Percentiles rank a stretch among this genome's conserved stretches.
Conservation (phyloP, 2,329 filamentous ascomycete genomes). For the Colletotrichum sojae region DNA sequence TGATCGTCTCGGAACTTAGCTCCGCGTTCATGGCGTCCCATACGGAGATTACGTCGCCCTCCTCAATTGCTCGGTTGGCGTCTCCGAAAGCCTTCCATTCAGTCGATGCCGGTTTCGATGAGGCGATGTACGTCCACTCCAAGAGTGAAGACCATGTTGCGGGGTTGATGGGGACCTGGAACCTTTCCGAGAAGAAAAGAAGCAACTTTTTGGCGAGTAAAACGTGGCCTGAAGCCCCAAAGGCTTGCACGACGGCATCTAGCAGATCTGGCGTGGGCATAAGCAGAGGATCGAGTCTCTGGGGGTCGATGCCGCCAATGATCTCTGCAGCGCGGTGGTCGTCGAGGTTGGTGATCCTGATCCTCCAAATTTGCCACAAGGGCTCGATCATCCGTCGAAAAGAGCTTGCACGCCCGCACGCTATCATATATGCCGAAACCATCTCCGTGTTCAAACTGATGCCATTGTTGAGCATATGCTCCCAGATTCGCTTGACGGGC, state of each 20-base stretch:
- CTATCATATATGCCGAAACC: constrained; percentile 35
- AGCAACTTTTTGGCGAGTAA: constrained; percentile 70
- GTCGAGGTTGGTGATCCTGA: constrained; percentile 22
- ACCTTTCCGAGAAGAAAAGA: constrained; percentile 73
- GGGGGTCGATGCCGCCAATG: constrained; percentile 49
- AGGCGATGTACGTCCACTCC: constrained; percentile 75
- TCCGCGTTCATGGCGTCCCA: constrained; percentile 72
- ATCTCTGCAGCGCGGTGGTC: constrained; percentile 44
- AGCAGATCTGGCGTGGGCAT: constrained; percentile 73
- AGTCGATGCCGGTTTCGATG: constrained; percentile 52
- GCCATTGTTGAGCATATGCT: constrained; percentile 12
- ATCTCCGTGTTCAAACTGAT: constrained; percentile 27
- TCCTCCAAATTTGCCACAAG: constrained; percentile 25
- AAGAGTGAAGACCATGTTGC: constrained; percentile 77
- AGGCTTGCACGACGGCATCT: constrained; percentile 76
- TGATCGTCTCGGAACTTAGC: constrained; percentile 71
- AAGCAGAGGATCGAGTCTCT: constrained; percentile 66
- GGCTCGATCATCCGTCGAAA: constrained; percentile 21
- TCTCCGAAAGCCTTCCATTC: constrained; percentile 54
- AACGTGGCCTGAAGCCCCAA: constrained; percentile 76
- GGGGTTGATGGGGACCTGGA: constrained; percentile 69
- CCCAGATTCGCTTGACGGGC: constrained; percentile 35
- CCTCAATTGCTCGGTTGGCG: constrained; percentile 52
- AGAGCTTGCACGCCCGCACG: constrained; percentile 29
- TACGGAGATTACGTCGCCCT: constrained; percentile 63